Conservation (phyloP, 163 green algal species). For the Smithsoniella earleae region DNA sequence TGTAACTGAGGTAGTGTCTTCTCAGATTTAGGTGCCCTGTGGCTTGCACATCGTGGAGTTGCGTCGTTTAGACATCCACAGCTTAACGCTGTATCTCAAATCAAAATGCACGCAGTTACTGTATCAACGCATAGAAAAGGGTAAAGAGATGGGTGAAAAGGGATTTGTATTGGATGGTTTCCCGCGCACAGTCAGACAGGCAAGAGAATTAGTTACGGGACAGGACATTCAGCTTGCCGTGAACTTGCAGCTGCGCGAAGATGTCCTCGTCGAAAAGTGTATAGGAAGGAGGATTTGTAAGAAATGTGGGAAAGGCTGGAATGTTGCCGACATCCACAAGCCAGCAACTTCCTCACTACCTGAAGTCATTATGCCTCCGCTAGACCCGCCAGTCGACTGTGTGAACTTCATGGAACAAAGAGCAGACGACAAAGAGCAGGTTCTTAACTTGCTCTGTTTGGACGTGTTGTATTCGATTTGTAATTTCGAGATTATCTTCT, state of each 20-base stretch:
- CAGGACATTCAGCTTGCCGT: slow-evolving; percentile 66
- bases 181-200: slow-evolving; percentile 75
- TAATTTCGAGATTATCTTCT: too few relatives aligned
- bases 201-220: slow-evolving; percentile 54
- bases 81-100: too few relatives aligned
- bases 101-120: too few relatives aligned
- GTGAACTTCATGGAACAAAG: slow-evolving; percentile 61
- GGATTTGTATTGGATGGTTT: slow-evolving; percentile 98
- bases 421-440: slow-evolving; percentile 80
- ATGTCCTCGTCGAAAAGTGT: slow-evolving; percentile 90
- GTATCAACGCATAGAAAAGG: slow-evolving; percentile 45
- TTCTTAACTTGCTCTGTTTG: too few relatives aligned
- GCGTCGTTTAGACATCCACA: too few relatives aligned
- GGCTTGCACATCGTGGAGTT: too few relatives aligned
- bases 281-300: slow-evolving; percentile 76
- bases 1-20: slow-evolving; percentile 49
- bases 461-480: too few relatives aligned
- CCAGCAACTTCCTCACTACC: slow-evolving; percentile 41
- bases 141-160: slow-evolving; percentile 42
- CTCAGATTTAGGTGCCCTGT: too few relatives aligned
- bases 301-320: slow-evolving; percentile 91
- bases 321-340: slow-evolving; percentile 91
- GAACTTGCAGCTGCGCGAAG: slow-evolving; percentile 79
- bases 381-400: slow-evolving; percentile 68
- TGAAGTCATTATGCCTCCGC: slow-evolving; percentile 86